Base-by-base conservation (phyloP, 1,284 basidiomycete species). In the Apiotrichum montevideense region DNA sequence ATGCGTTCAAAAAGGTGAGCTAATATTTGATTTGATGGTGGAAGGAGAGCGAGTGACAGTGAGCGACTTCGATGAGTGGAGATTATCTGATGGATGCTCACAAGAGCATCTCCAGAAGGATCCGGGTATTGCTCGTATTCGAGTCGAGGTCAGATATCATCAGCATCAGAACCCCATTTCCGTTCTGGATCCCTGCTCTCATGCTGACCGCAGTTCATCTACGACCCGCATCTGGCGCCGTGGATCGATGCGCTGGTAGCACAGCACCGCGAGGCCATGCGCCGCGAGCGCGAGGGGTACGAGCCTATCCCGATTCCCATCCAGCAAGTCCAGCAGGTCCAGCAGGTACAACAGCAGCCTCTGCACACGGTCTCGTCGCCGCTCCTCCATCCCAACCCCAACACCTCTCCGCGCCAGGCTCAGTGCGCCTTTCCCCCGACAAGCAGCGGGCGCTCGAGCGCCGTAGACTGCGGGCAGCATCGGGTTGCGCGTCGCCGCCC, bases 1-100 rank as follows among this genome's bases (percentile, higher is more conserved):
- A 72, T 52, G 69, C 66, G 1, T 70, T 74, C 61, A 74, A 74
- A 55, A 74, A 74, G 65, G 71, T 71, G 21, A 48, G 68, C 57
- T 39, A 13, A 13, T 39, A 21, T 21, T 21, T 21, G 21, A 21
- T 21, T 21, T 21, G 21, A 21, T 21, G 21, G 21, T 21, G 21
- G 21, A 21, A 21, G 21, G 21, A 21, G 21, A 21, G 21, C 21
- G 21, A 21, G 21, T 21, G 21, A 21, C 21, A 21, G 21, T 21
- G 21, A 21, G 21, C 21, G 21, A 21, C 21, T 21, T 21, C 21
- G 21, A 21, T 21, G 21, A 21, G 21, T 21, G 21, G 21, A 21
- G 21, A 21, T 21, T 21, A 21, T 21, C 21, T 21, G 21, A 21
- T 21, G 21, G 21, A 21, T 21, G 21, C 21, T 21, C 21, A 21